Evolutionary conservation across 768 basidiomycete genomes (phyloP).

Genomic region (Mrakia frigida): DNA sequence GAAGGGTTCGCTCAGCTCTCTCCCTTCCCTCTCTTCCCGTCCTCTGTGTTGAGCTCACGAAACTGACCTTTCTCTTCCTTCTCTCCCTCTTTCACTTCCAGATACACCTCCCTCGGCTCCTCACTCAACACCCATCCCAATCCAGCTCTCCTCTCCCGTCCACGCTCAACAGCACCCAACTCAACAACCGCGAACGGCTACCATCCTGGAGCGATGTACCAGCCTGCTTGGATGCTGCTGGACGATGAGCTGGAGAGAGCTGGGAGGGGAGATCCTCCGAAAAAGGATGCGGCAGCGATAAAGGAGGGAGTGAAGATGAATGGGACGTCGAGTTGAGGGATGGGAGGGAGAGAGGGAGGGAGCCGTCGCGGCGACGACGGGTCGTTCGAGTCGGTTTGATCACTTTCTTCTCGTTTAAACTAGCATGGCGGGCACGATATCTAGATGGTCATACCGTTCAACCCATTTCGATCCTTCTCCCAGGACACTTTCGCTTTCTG

Average conservation of each 20-base stretch:
- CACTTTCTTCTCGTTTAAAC: too few species aligned
- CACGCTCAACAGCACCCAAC: background rate
- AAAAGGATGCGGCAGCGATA: background rate
- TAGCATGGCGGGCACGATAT: background rate
- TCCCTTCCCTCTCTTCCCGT: background rate
- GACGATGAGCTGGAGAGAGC: conserved; percentile 67
- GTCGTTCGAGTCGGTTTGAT: too few species aligned
- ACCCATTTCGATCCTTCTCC: too few species aligned
- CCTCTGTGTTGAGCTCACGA: background rate
- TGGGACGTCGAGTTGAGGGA: background rate
- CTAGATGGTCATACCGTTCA: background rate
- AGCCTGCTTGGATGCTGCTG: conserved; percentile 72
- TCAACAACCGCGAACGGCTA: background rate
- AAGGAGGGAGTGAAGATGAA: background rate
- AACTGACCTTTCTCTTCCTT: background rate
- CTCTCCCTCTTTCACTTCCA: conserved; percentile 40
- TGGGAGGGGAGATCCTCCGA: conserved; percentile 34
- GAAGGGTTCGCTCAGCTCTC: conserved; percentile 59
- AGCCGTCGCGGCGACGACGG: background rate
- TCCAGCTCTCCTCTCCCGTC: conserved; percentile 56
- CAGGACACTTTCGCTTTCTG: too few species aligned
- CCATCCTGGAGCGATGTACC: conserved; percentile 48
- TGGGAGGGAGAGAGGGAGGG: background rate
- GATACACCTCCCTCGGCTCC: conserved; percentile 96
- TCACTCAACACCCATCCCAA: conserved; percentile 92